phyloP scores from a whole-genome alignment of 768 basidiomycete genomes.

The Leccinum incarnatum region DNA sequence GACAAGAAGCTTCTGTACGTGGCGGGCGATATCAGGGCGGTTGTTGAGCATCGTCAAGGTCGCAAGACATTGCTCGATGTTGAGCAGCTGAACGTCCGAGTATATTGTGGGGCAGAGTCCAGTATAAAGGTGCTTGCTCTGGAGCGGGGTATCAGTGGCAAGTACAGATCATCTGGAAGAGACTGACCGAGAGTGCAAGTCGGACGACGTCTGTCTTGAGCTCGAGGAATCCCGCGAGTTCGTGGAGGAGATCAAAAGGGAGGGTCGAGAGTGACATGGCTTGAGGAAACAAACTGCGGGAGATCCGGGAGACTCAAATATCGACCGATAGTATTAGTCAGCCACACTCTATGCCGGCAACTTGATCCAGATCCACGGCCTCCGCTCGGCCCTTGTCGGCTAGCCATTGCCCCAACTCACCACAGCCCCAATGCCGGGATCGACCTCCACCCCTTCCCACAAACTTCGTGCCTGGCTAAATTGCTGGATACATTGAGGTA shows the following conservation, averaged over 20 bases:
- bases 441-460: too few relatives aligned
- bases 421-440: too few relatives aligned
- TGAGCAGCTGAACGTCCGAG: conserved; percentile 50
- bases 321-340: neutral
- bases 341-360: neutral
- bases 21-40: conserved; percentile 58
- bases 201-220: conserved; percentile 54
- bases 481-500: too few relatives aligned
- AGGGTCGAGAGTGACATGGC: conserved; percentile 19
- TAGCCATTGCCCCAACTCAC: too few relatives aligned
- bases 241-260: conserved; percentile 65
- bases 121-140: conserved; percentile 57
- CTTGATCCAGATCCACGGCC: neutral
- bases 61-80: conserved; percentile 54
- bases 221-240: conserved; percentile 56
- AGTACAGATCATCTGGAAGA: neutral
- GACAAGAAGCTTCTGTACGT: conserved; percentile 59
- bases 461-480: too few relatives aligned
- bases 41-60: conserved; percentile 64
- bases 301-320: neutral
- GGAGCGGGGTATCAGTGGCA: conserved; percentile 4
- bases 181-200: conserved; percentile 58
- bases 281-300: neutral
- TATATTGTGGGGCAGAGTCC: conserved; percentile 61
- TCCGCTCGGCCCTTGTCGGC: neutral